These are phyloP conservation scores for Sherardia arvensis DNA, from an alignment of 257 asterid species.

Conservation along the genomic window DNA sequence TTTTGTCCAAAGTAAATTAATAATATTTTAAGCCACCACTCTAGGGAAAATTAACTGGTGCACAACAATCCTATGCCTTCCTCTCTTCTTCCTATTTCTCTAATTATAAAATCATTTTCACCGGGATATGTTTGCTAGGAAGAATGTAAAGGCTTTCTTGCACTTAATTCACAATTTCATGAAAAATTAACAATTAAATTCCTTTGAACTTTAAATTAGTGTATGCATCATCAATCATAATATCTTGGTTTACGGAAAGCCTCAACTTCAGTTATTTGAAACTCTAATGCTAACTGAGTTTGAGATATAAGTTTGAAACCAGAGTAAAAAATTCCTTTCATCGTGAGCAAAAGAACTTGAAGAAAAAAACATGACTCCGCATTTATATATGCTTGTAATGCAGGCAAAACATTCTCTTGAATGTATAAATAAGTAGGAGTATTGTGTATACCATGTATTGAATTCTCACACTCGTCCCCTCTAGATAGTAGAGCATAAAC, in stretches of 20 bases:
- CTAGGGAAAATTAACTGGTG: neutral
- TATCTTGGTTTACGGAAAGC: neutral
- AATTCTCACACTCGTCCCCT: neutral
- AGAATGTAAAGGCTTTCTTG: neutral
- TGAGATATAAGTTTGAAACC: neutral
- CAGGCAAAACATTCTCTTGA: neutral
- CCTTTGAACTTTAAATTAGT: neutral
- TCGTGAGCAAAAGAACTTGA: neutral
- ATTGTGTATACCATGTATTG: slow-evolving; percentile 4
- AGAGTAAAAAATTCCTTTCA: neutral
- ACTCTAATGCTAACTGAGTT: neutral
- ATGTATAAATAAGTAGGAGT: slow-evolving; percentile 36
- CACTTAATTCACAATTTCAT: neutral
- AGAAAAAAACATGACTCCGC: neutral
- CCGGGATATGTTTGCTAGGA: neutral
- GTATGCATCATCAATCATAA: neutral
- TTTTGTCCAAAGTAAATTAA: neutral
- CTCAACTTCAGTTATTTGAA: neutral
- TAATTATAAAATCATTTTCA: neutral
- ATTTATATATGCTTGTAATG: neutral
- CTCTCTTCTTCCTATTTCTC: neutral
- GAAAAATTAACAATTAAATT: neutral
- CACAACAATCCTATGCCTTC: neutral
- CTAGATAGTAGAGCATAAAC: slow-evolving; percentile 45
- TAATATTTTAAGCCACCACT: neutral